Evolutionary conservation across 2,329 filamentous ascomycete genomes (phyloP).

Genomic region (Fusarium verrucosum): DNA sequence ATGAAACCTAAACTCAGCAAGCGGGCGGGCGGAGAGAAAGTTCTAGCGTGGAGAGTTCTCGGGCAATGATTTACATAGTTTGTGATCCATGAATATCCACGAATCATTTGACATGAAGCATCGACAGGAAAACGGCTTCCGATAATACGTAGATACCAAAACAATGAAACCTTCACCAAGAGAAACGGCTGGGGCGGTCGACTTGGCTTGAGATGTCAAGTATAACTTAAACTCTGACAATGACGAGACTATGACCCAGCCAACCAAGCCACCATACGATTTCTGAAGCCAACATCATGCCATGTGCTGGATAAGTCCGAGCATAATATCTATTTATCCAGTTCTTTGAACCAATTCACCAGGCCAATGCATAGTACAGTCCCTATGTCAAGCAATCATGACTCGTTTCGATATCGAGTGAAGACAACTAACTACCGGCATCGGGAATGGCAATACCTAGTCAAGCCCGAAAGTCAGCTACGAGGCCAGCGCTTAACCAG

Average conservation of each 20-base stretch:
- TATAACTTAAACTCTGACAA: background rate
- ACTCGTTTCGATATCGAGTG: background rate
- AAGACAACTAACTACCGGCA: background rate
- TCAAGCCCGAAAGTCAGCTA: background rate
- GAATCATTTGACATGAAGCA: background rate
- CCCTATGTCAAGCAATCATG: background rate
- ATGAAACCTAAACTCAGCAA: background rate
- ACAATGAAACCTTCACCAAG: background rate
- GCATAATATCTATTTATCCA: background rate
- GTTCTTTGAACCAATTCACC: background rate
- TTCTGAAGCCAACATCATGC: background rate
- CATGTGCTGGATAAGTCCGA: background rate
- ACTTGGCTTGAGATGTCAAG: conserved; percentile 1
- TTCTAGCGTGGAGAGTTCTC: background rate
- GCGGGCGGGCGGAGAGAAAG: background rate
- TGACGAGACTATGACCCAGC: background rate
- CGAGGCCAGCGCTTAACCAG: background rate
- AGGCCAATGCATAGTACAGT: background rate
- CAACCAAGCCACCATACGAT: background rate
- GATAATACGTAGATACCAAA: background rate
- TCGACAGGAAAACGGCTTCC: background rate
- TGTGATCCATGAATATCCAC: background rate
- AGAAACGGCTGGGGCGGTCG: conserved; percentile 6
- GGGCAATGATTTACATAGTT: background rate
- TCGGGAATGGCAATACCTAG: background rate